Percentiles rank a stretch among this genome's conserved stretches.
These are phyloP conservation scores for Syncephalis fuscata DNA, from an alignment of 371 early-diverging fungal genomes.

Conservation along the genomic window DNA sequence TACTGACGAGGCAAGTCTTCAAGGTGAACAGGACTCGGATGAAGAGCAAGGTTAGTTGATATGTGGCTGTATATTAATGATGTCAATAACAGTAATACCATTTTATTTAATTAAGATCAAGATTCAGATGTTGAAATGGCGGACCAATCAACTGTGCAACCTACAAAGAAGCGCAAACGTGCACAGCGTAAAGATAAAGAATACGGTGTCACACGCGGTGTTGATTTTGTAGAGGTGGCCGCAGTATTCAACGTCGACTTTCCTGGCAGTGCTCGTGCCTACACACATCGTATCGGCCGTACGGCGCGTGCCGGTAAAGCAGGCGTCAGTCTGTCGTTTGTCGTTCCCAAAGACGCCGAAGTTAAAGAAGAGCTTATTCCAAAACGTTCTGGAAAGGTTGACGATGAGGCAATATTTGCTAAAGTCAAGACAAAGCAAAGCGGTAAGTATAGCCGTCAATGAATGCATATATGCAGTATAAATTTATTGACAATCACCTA, in stretches of 20 bases:
- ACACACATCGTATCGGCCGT: conserved; percentile 93
- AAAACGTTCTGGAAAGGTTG: conserved; percentile 9
- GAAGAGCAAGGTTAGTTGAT: conserved; percentile 15
- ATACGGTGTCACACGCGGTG: conserved; percentile 92
- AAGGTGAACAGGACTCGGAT: conserved; percentile 52
- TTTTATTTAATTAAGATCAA: too few species aligned
- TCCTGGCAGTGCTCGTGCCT: conserved; percentile 75
- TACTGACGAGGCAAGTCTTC: conserved; percentile 69
- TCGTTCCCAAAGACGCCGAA: conserved; percentile 32
- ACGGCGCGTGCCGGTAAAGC: conserved; percentile 87
- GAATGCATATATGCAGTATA: neutral
- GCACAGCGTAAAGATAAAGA: conserved; percentile 51
- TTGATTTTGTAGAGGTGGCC: conserved; percentile 88
- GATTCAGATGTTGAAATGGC: conserved; percentile 15
- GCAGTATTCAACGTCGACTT: conserved; percentile 98
- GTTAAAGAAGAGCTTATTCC: conserved; percentile 16
- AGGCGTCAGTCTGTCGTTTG: conserved; percentile 82
- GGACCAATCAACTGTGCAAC: conserved; percentile 2
- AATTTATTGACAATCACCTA: neutral
- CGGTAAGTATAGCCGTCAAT: conserved; percentile 12
- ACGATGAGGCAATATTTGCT: conserved; percentile 50
- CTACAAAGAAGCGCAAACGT: conserved; percentile 13
- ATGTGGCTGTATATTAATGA: conserved; percentile 10
- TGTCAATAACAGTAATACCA: conserved; percentile 13
- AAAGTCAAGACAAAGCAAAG: conserved; percentile 53